A percentile compares a stretch with the other conserved stretches of the same genome.
Evolutionary conservation across 2,329 filamentous ascomycete genomes (phyloP).

Genomic region (Penicillium griseofulvum): DNA sequence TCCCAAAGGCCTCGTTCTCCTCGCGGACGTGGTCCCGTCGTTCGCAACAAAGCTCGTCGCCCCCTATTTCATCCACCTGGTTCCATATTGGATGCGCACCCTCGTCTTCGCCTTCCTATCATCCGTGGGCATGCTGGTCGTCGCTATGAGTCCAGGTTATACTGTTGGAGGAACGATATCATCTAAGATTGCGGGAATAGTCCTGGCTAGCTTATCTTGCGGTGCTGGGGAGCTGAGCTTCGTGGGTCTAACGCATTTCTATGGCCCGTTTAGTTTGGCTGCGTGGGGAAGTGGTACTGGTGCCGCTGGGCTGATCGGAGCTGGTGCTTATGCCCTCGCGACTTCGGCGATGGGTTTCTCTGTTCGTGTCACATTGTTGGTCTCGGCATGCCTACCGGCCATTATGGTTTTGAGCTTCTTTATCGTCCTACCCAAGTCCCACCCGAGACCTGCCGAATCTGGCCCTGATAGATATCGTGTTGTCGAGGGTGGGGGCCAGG

Average conservation of each 20-base stretch:
- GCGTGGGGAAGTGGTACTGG: constrained; percentile 93
- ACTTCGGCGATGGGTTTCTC: constrained; percentile 76
- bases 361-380: constrained; percentile 70
- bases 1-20: constrained; percentile 87
- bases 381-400: constrained; percentile 73
- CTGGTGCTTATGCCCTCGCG: constrained; percentile 80
- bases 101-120: constrained; percentile 72
- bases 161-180: constrained; percentile 60
- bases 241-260: constrained; percentile 86
- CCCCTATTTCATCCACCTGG: constrained; percentile 87
- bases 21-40: constrained; percentile 87
- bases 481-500: constrained; percentile 46
- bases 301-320: constrained; percentile 80
- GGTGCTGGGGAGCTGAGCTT: constrained; percentile 90
- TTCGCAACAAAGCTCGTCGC: constrained; percentile 85
- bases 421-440: constrained; percentile 67
- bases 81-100: constrained; percentile 77
- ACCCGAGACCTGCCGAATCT: constrained; percentile 52
- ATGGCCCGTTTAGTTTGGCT: constrained; percentile 80
- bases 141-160: constrained; percentile 71
- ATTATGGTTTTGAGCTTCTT: constrained; percentile 87
- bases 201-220: constrained; percentile 78
- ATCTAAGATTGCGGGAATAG: constrained; percentile 76
- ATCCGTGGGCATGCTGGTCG: constrained; percentile 80
- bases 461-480: constrained; percentile 54